A percentile compares a stretch with the other conserved stretches of the same genome.
These are phyloP conservation scores for Amanita pallidorosea DNA, from an alignment of 768 basidiomycete species.

Conservation along the genomic window DNA sequence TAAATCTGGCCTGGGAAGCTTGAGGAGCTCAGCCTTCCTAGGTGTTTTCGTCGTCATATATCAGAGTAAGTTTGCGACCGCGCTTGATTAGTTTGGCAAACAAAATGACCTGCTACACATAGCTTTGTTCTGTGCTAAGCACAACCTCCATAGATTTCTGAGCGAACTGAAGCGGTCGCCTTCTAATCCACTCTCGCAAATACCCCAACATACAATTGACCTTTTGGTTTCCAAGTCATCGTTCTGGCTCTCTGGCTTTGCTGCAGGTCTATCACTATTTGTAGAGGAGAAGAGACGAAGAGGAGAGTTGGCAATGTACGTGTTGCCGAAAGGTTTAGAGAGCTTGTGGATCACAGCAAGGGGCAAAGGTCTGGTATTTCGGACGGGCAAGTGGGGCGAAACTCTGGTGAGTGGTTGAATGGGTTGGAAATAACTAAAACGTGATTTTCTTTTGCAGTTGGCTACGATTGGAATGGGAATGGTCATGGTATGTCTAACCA, in stretches of 20 bases:
- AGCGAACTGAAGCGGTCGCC: slow-evolving; percentile 14
- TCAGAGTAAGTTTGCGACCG: slow-evolving; percentile 43
- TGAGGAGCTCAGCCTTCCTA: slow-evolving; percentile 80
- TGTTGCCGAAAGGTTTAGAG: slow-evolving; percentile 82
- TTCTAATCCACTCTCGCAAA: slow-evolving; percentile 22
- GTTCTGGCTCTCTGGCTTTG: slow-evolving; percentile 66
- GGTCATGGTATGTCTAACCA: slow-evolving; percentile 61
- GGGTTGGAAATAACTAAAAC: slow-evolving; percentile 3
- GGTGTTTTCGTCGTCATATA: slow-evolving; percentile 75
- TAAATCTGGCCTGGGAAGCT: slow-evolving; percentile 58
- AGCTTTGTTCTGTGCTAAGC: slow-evolving; percentile 62
- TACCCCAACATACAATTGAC: slow-evolving; percentile 39
- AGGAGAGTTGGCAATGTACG: slow-evolving; percentile 88
- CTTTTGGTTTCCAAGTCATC: slow-evolving; percentile 56
- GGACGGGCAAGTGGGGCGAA: slow-evolving; percentile 61
- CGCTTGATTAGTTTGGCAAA: not conserved
- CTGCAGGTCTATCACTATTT: slow-evolving; percentile 69
- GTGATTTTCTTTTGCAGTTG: slow-evolving; percentile 21
- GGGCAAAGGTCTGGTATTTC: slow-evolving; percentile 65
- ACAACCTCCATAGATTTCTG: slow-evolving; percentile 42
- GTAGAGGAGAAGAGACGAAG: slow-evolving; percentile 85
- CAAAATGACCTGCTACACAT: not conserved
- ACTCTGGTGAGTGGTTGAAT: slow-evolving; percentile 34
- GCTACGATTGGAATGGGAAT: slow-evolving; percentile 80
- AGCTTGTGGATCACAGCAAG: slow-evolving; percentile 78